phyloP scores from a whole-genome alignment of 495 filamentous ascomycete species.

The Penicillium desertorum region DNA sequence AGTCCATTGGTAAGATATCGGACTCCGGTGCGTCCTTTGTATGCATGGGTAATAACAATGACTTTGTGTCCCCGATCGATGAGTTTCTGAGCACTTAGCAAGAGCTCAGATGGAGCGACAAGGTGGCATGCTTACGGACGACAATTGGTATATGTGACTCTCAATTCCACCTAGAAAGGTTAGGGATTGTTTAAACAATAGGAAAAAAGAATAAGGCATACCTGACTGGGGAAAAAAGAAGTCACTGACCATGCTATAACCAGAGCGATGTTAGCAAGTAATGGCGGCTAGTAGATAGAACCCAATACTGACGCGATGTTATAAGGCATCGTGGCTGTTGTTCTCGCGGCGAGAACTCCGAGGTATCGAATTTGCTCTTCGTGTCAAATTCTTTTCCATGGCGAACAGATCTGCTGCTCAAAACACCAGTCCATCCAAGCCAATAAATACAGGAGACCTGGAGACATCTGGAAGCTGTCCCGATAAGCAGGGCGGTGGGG shows the following conservation, averaged over 20 bases:
- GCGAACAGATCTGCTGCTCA: conserved; percentile 11
- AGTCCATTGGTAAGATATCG: conserved; percentile 96
- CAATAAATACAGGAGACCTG: neutral
- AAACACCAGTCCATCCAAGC: conserved; percentile 12
- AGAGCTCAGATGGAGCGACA: neutral
- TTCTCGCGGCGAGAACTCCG: conserved; percentile 10
- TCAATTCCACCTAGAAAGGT: conserved; percentile 74
- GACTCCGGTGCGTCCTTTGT: conserved; percentile 86
- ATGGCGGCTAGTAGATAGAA: neutral
- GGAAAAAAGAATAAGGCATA: conserved; percentile 23
- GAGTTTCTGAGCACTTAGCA: conserved; percentile 60
- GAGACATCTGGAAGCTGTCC: conserved; percentile 1
- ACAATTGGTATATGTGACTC: conserved; percentile 97
- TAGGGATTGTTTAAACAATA: conserved; percentile 7
- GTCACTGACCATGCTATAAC: conserved; percentile 86
- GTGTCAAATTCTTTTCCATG: conserved; percentile 21
- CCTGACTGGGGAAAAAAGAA: conserved; percentile 98
- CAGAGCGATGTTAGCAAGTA: conserved; percentile 7
- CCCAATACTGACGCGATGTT: conserved; percentile 65
- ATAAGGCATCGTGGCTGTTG: conserved; percentile 54
- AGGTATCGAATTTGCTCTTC: conserved; percentile 5
- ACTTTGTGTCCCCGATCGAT: conserved; percentile 98
- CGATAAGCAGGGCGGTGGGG: conserved; percentile 1
- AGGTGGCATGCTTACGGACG: conserved; percentile 50
- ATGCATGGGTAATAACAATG: conserved; percentile 96